These are phyloP conservation scores for Colletotrichum camelliae DNA, from an alignment of 2,329 filamentous ascomycete genomes.

Conservation along the genomic window DNA sequence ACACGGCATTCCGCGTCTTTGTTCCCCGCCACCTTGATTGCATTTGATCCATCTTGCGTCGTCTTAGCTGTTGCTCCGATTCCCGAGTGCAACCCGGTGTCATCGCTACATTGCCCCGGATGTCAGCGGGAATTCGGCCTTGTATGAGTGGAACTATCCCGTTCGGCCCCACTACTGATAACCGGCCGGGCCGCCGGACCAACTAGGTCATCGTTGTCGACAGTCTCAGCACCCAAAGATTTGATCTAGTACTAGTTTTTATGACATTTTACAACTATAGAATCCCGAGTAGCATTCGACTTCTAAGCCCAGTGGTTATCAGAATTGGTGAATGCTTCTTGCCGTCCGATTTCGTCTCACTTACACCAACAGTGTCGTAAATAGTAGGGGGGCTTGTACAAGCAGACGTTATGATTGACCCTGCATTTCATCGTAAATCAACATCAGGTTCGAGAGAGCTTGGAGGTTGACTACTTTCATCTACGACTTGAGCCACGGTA, in stretches of 20 bases:
- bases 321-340: neutral
- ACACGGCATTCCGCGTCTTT: neutral
- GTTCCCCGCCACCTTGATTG: neutral
- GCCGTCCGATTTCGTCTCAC: neutral
- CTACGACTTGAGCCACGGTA: no score
- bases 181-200: neutral
- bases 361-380: neutral
- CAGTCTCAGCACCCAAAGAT: neutral
- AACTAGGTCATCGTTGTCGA: neutral
- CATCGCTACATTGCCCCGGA: neutral
- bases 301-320: neutral
- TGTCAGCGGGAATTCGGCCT: neutral
- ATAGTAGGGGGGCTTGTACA: neutral
- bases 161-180: neutral
- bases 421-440: no score
- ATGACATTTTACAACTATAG: neutral
- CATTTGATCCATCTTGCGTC: neutral
- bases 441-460: no score
- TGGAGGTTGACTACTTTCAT: no score
- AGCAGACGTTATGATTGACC: neutral
- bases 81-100: neutral
- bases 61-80: neutral
- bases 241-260: neutral
- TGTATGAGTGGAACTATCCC: neutral
- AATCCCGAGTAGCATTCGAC: neutral